A percentile compares a stretch with the other conserved stretches of the same genome.
phyloP scores from a whole-genome alignment of 805 yeast genomes.

The Wickerhamomyces kurtzmanii region DNA sequence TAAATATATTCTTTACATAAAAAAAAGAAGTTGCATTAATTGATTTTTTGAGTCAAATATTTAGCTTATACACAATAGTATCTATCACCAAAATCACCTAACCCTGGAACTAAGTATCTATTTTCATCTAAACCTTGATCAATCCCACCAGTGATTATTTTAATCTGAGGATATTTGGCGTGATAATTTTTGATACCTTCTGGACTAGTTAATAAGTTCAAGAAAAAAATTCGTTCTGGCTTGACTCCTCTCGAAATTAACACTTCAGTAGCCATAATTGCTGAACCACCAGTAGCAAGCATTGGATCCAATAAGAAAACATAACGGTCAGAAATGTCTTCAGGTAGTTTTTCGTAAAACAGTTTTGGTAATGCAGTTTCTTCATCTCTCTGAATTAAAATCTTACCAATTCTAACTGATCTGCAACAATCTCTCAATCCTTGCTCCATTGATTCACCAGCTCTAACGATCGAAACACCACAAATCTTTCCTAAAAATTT shows the following conservation, averaged over 20 bases:
- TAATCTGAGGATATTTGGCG: conserved; percentile 71
- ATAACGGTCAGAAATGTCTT: conserved; percentile 79
- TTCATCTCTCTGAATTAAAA: conserved; percentile 94
- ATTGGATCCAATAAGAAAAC: conserved; percentile 92
- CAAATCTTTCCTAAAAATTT: conserved; percentile 86
- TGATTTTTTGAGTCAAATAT: not conserved
- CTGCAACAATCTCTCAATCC: conserved; percentile 96
- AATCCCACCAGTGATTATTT: conserved; percentile 87
- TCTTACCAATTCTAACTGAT: conserved; percentile 93
- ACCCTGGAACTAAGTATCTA: conserved; percentile 85
- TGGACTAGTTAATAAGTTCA: conserved; percentile 89
- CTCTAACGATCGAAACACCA: conserved; percentile 96
- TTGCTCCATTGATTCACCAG: conserved; percentile 99
- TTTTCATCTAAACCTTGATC: conserved; percentile 81
- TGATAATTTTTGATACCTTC: conserved; percentile 83
- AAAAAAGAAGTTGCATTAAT: not conserved
- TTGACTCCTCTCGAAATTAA: conserved; percentile 79
- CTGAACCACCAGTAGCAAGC: conserved; percentile 99
- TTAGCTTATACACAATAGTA: conserved; percentile 73
- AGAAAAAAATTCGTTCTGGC: conserved; percentile 77
- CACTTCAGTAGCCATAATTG: conserved; percentile 94
- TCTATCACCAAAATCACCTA: conserved; percentile 98
- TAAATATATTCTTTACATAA: too few species aligned
- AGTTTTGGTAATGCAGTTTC: conserved; percentile 91
- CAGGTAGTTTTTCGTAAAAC: conserved; percentile 90